Evolutionary conservation across 2,329 filamentous ascomycete genomes (phyloP).

Genomic region (Fusarium compactum): DNA sequence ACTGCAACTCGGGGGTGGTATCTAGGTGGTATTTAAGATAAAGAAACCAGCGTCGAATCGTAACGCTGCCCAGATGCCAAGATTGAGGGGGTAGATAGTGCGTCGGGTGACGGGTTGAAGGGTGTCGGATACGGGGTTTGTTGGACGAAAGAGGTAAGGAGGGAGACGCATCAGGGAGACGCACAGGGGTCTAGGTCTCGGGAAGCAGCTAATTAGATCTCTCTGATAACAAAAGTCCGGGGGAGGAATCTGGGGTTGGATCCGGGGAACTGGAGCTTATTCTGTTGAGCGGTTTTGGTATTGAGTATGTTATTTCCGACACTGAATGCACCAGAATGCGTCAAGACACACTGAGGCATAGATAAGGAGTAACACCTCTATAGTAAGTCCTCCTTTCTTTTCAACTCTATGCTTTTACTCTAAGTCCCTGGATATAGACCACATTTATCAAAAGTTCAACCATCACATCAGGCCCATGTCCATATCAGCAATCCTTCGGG

Average conservation of each 20-base stretch:
- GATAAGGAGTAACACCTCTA: too few relatives aligned
- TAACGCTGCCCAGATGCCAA: constrained; percentile 8
- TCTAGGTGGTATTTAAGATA: not conserved
- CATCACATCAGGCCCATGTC: too few relatives aligned
- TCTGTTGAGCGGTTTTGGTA: constrained; percentile 8
- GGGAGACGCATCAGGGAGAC: not conserved
- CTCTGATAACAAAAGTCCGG: not conserved
- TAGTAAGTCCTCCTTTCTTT: too few relatives aligned
- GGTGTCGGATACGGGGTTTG: constrained; percentile 25
- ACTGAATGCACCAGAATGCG: too few relatives aligned
- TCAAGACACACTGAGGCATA: too few relatives aligned
- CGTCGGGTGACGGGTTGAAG: constrained; percentile 8
- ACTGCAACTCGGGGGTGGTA: not conserved
- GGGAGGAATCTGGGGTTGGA: not conserved
- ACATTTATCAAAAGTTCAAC: too few relatives aligned
- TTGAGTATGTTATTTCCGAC: not conserved
- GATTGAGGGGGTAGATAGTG: constrained; percentile 18
- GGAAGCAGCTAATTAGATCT: not conserved
- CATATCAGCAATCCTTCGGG: not conserved
- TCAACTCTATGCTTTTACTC: too few relatives aligned
- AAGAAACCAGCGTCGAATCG: not conserved
- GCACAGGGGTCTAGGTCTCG: not conserved
- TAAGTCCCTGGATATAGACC: too few relatives aligned
- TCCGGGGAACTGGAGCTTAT: constrained; percentile 6
- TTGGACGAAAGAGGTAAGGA: not conserved